Conservation (phyloP, 2,329 filamentous ascomycete species). For the Parafenestella ontariensis region DNA sequence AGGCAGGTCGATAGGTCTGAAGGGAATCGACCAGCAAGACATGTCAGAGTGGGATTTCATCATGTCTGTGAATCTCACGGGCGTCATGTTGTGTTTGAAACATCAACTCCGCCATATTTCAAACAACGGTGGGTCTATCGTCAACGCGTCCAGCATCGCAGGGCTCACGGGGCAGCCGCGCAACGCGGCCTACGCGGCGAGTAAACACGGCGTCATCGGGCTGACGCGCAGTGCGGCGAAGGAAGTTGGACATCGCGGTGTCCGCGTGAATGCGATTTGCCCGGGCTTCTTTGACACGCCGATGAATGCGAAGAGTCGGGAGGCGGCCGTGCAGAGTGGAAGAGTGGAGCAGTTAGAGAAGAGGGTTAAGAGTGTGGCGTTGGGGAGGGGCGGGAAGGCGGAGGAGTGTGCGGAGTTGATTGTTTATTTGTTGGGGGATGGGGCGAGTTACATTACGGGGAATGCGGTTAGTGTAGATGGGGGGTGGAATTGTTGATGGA, state of each 20-base stretch:
- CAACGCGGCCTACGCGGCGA: constrained; percentile 44
- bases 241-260: constrained; percentile 44
- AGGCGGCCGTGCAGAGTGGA: neutral
- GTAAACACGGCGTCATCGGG: constrained; percentile 51
- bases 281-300: constrained; percentile 46
- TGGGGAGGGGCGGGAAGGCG: constrained; percentile 29
- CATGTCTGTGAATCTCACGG: constrained; percentile 47
- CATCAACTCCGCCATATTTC: constrained; percentile 50
- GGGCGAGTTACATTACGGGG: constrained; percentile 56
- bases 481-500: constrained; percentile 45
- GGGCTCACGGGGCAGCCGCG: constrained; percentile 55
- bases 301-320: constrained; percentile 21
- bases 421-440: constrained; percentile 55
- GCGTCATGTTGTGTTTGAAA: constrained; percentile 47
- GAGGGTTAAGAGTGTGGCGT: constrained; percentile 8
- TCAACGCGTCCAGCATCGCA: constrained; percentile 59
- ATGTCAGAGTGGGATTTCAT: constrained; percentile 49
- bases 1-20: constrained; percentile 28
- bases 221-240: constrained; percentile 49
- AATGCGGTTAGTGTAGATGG: constrained; percentile 56
- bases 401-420: constrained; percentile 51
- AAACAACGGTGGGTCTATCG: constrained; percentile 44
- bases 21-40: constrained; percentile 36
- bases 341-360: neutral
- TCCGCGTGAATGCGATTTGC: constrained; percentile 43